Evolutionary conservation across 148 eudicot genomes (phyloP).

Genomic region (Dianthus caryophyllus): DNA sequence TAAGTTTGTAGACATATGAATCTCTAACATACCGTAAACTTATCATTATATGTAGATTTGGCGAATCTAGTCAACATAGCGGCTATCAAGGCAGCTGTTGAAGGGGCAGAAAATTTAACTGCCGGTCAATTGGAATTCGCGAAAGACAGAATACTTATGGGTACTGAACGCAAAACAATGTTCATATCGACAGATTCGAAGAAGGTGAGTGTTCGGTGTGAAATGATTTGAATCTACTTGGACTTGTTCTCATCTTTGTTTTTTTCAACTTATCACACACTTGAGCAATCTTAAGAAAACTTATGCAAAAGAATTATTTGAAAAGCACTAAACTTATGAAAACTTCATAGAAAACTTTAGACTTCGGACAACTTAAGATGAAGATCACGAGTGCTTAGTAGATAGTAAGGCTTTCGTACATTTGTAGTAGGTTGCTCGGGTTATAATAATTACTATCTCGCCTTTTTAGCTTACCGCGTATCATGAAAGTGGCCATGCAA

Average conservation of each 20-base stretch:
- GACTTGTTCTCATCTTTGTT: no score
- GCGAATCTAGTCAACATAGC: constrained; percentile 97
- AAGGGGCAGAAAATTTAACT: constrained; percentile 78
- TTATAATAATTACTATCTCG: neutral
- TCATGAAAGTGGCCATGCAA: constrained; percentile 99
- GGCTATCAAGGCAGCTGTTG: constrained; percentile 96
- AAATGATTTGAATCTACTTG: no score
- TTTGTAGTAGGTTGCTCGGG: neutral
- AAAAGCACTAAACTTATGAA: no score
- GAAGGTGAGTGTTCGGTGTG: constrained; percentile 49
- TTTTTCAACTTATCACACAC: no score
- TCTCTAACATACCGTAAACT: constrained; percentile 13
- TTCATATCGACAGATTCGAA: constrained; percentile 82
- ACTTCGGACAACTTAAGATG: no score
- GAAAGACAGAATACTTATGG: constrained; percentile 96
- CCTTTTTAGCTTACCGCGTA: constrained; percentile 82
- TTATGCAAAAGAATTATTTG: no score
- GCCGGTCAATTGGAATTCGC: constrained; percentile 83
- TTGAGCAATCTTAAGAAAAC: no score
- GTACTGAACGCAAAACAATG: constrained; percentile 90
- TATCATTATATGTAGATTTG: constrained; percentile 46
- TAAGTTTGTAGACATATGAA: neutral
- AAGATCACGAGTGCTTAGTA: no score
- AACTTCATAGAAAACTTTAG: no score
- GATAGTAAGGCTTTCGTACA: neutral